Conservation (phyloP, 2,329 filamentous ascomycete species). For the Fusarium hostae region DNA sequence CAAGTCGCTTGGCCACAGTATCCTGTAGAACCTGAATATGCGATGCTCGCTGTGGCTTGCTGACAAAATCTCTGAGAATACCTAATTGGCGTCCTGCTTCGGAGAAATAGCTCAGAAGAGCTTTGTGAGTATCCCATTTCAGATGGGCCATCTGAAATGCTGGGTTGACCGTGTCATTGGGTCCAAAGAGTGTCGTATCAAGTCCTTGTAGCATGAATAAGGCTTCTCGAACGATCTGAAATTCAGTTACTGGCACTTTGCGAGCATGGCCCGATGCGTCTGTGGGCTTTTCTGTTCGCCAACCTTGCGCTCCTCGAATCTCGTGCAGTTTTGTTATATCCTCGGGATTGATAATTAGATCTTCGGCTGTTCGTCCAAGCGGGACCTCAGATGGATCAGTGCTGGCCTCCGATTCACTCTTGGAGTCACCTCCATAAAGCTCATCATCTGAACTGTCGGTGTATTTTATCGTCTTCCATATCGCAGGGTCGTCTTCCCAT, state of each 20-base stretch:
- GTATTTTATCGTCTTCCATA: slow-evolving; percentile 80
- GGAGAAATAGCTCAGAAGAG: slow-evolving; percentile 59
- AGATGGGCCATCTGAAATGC: slow-evolving; percentile 60
- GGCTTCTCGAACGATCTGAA: slow-evolving; percentile 78
- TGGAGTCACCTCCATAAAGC: slow-evolving; percentile 49
- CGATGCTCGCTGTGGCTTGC: slow-evolving; percentile 59
- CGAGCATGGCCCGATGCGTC: slow-evolving; percentile 49
- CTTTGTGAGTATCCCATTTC: slow-evolving; percentile 61
- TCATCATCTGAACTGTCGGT: slow-evolving; percentile 72
- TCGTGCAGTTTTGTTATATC: slow-evolving; percentile 48
- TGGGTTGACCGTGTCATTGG: slow-evolving; percentile 52
- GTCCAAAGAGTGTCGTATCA: slow-evolving; percentile 75
- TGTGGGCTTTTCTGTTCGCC: slow-evolving; percentile 49
- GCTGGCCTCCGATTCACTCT: slow-evolving; percentile 50
- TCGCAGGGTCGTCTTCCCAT: slow-evolving; percentile 70
- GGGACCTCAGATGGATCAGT: slow-evolving; percentile 47
- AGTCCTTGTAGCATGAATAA: slow-evolving; percentile 88
- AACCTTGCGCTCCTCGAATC: slow-evolving; percentile 50
- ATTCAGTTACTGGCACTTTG: slow-evolving; percentile 70
- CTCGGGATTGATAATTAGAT: slow-evolving; percentile 51
- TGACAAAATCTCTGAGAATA: slow-evolving; percentile 58
- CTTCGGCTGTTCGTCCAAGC: slow-evolving; percentile 41
- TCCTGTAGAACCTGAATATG: slow-evolving; percentile 79
- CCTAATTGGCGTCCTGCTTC: slow-evolving; percentile 59
- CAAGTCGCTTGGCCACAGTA: slow-evolving; percentile 67